Percentiles rank a stretch among this genome's conserved stretches.
These are phyloP conservation scores for Cadophora sp. DNA, from an alignment of 2,329 filamentous ascomycete genomes.

Conservation along the genomic window DNA sequence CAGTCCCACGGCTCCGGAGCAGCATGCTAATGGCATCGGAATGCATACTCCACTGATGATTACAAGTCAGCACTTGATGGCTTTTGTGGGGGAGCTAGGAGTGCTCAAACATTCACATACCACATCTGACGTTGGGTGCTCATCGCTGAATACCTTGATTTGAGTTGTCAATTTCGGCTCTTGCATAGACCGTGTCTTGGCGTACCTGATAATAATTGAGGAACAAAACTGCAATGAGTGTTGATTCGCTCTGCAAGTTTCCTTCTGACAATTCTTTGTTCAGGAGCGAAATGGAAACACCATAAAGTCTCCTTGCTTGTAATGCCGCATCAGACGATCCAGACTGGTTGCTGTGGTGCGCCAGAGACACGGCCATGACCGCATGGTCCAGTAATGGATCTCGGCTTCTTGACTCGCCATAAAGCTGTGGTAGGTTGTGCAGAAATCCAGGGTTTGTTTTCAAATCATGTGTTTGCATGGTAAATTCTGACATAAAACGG, in stretches of 20 bases:
- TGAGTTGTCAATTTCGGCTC: too few species aligned
- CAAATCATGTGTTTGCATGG: neutral
- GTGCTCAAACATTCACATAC: neutral
- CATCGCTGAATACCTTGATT: neutral
- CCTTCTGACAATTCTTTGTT: neutral
- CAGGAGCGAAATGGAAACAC: neutral
- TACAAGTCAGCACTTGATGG: neutral
- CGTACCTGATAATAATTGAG: slow-evolving; percentile 11
- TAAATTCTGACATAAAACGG: slow-evolving; percentile 10
- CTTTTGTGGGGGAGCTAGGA: neutral
- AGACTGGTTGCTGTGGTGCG: slow-evolving; percentile 2
- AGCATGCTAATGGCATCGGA: slow-evolving; percentile 8
- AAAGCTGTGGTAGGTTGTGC: slow-evolving; percentile 7
- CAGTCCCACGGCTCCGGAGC: neutral
- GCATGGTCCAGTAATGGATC: neutral
- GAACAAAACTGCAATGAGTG: slow-evolving; percentile 1
- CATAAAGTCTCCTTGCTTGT: neutral
- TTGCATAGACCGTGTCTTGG: rapidly evolving
- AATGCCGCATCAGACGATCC: slow-evolving; percentile 3
- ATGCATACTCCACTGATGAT: neutral
- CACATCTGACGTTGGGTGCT: slow-evolving; percentile 5
- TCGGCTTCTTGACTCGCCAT: neutral
- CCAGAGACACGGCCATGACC: neutral
- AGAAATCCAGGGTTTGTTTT: neutral
- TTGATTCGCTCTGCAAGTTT: neutral